These are phyloP conservation scores for Clavispora phyllophila DNA, from an alignment of 805 yeast genomes.

Conservation along the genomic window DNA sequence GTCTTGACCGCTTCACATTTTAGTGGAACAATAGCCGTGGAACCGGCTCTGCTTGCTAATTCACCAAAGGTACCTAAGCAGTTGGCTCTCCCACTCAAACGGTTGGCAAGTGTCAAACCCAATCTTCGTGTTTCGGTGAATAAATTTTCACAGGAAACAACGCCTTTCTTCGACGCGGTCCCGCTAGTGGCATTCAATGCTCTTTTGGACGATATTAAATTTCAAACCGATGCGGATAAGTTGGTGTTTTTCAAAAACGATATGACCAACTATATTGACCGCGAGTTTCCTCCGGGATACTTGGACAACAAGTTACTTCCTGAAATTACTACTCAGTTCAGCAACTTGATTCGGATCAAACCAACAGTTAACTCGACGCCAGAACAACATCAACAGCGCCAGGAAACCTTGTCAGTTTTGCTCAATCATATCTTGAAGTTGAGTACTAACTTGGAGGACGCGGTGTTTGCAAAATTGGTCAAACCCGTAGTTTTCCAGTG, in stretches of 20 bases:
- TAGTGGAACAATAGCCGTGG: background rate
- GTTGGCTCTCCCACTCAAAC: slow-evolving; percentile 33
- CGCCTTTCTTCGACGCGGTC: slow-evolving; percentile 28
- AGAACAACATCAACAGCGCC: slow-evolving; percentile 27
- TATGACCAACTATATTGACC: slow-evolving; percentile 20
- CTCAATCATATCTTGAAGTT: slow-evolving; percentile 39
- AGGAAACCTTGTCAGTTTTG: slow-evolving; percentile 33
- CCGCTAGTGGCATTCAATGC: slow-evolving; percentile 48
- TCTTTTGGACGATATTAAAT: slow-evolving; percentile 50
- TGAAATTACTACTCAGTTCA: slow-evolving; percentile 46
- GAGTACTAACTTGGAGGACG: slow-evolving; percentile 23
- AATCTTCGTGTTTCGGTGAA: slow-evolving; percentile 30
- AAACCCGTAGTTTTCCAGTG: slow-evolving; percentile 63
- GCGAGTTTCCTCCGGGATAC: slow-evolving; percentile 45
- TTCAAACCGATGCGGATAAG: slow-evolving; percentile 52
- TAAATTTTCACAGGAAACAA: slow-evolving; percentile 23
- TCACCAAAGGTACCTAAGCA: slow-evolving; percentile 28
- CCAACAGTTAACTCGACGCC: slow-evolving; percentile 24
- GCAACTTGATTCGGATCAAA: slow-evolving; percentile 22
- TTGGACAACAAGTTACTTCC: slow-evolving; percentile 66
- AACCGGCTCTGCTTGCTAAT: slow-evolving; percentile 6
- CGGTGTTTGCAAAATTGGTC: slow-evolving; percentile 36
- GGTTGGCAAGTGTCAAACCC: slow-evolving; percentile 32
- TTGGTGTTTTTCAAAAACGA: slow-evolving; percentile 35
- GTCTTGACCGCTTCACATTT: slow-evolving; percentile 32